Percentiles rank a stretch among this genome's conserved stretches.
phyloP scores from a whole-genome alignment of 768 basidiomycete genomes.

The Naganishia friedmannii region DNA sequence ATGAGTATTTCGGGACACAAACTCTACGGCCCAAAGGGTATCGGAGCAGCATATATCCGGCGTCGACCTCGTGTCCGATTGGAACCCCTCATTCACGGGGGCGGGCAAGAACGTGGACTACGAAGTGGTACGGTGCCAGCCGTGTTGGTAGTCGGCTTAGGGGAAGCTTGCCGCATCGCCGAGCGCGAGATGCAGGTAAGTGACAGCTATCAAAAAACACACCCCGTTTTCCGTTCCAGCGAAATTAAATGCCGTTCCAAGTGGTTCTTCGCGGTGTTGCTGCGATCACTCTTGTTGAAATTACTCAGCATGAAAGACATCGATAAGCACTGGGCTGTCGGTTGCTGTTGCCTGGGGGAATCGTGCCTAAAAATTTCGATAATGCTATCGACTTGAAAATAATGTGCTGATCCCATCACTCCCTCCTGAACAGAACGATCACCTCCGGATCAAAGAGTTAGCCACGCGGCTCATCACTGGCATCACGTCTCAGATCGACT shows the following conservation, averaged over 20 bases:
- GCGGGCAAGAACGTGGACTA: conserved; percentile 94
- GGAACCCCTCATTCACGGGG: conserved; percentile 91
- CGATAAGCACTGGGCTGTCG: too few species aligned
- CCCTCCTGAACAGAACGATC: conserved; percentile 65
- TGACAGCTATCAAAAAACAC: conserved; percentile 44
- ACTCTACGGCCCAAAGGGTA: conserved; percentile 93
- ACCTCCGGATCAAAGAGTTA: conserved; percentile 66
- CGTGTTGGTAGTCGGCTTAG: conserved; percentile 82
- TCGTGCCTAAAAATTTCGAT: too few species aligned
- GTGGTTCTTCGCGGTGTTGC: too few species aligned
- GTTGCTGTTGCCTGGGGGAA: too few species aligned
- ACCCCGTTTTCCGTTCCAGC: too few species aligned
- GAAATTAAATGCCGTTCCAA: too few species aligned
- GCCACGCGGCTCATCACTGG: conserved; percentile 75
- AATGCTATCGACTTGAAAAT: background rate
- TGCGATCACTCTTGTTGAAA: too few species aligned
- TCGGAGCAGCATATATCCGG: conserved; percentile 91
- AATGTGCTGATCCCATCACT: background rate
- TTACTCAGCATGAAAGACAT: too few species aligned
- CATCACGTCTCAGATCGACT: conserved; percentile 78
- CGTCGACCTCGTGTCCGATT: conserved; percentile 85
- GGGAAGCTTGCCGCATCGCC: conserved; percentile 90
- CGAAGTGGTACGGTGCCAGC: conserved; percentile 92
- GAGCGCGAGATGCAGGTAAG: conserved; percentile 88
- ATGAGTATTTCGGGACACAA: conserved; percentile 96